Evolutionary conservation across 2,329 filamentous ascomycete genomes (phyloP).

Genomic region (Emmonsiellopsis sp.): DNA sequence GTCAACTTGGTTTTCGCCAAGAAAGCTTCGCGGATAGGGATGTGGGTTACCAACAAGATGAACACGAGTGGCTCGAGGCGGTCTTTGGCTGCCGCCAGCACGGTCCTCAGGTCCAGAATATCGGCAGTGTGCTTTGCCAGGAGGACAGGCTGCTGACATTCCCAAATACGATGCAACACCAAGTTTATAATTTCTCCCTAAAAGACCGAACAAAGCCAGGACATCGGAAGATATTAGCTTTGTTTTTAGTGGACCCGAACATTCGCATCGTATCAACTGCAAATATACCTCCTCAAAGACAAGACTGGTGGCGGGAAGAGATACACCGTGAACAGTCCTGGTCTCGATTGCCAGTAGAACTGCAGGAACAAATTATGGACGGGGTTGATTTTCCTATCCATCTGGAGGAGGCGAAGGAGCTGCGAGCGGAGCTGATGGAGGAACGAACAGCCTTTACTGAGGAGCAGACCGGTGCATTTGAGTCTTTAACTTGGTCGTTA

Average conservation of each 20-base stretch:
- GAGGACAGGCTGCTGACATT: constrained; percentile 13
- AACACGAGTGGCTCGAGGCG: constrained; percentile 6
- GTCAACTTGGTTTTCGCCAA: constrained; percentile 45
- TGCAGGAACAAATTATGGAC: constrained; percentile 4
- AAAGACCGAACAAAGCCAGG: constrained; percentile 8
- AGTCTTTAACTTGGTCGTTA: background rate
- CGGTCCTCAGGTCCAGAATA: constrained; percentile 6
- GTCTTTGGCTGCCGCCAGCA: constrained; percentile 8
- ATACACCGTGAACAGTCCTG: background rate
- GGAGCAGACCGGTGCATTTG: background rate
- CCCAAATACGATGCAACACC: constrained; percentile 11
- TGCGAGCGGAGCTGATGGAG: constrained; percentile 10
- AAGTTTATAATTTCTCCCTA: constrained; percentile 5
- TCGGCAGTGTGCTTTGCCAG: constrained; percentile 9
- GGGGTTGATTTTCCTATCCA: constrained; percentile 1
- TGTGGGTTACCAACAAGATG: constrained; percentile 19
- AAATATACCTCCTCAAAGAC: constrained; percentile 8
- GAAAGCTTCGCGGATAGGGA: constrained; percentile 18
- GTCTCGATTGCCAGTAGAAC: constrained; percentile 3
- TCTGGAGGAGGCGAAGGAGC: constrained; percentile 9
- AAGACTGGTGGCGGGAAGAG: constrained; percentile 8
- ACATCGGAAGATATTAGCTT: constrained; percentile 10
- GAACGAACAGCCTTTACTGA: constrained; percentile 3
- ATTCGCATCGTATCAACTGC: constrained; percentile 10
- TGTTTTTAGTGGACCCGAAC: constrained; percentile 11